phyloP scores from a whole-genome alignment of 75 land plant species.

The Picea glauca region DNA sequence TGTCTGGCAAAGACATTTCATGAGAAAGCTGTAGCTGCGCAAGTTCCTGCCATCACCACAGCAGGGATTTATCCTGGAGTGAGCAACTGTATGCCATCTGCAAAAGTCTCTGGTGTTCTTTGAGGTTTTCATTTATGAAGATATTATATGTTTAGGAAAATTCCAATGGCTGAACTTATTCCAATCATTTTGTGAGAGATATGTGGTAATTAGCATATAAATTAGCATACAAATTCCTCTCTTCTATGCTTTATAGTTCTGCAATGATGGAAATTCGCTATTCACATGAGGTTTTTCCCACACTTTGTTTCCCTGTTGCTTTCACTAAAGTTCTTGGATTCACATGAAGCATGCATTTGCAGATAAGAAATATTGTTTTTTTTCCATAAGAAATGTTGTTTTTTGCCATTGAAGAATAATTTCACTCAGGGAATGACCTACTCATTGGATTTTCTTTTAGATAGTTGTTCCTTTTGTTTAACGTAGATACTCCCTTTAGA shows the following conservation, averaged over 20 bases:
- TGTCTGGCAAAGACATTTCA: conserved; percentile 64
- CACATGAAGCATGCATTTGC: too few species aligned
- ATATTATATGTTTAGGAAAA: neutral
- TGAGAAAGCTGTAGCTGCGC: conserved; percentile 54
- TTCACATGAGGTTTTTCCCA: neutral
- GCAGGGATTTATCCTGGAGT: conserved; percentile 97
- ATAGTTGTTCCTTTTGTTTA: too few species aligned
- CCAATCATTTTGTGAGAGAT: neutral
- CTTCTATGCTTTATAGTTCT: neutral
- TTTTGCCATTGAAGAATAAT: too few species aligned
- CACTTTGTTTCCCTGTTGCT: neutral
- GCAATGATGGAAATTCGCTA: neutral
- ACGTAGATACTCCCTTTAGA: too few species aligned
- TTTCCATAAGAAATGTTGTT: too few species aligned
- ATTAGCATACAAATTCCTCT: neutral
- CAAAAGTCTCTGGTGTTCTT: neutral
- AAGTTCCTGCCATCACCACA: conserved; percentile 85
- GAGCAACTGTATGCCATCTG: conserved; percentile 58
- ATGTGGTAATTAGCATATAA: neutral
- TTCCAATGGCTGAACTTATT: neutral
- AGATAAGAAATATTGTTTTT: too few species aligned
- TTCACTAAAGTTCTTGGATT: too few species aligned
- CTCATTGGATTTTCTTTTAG: too few species aligned
- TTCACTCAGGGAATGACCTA: too few species aligned
- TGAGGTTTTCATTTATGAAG: neutral